phyloP scores from a whole-genome alignment of 345 rosid species.

The Salix suchowensis region DNA sequence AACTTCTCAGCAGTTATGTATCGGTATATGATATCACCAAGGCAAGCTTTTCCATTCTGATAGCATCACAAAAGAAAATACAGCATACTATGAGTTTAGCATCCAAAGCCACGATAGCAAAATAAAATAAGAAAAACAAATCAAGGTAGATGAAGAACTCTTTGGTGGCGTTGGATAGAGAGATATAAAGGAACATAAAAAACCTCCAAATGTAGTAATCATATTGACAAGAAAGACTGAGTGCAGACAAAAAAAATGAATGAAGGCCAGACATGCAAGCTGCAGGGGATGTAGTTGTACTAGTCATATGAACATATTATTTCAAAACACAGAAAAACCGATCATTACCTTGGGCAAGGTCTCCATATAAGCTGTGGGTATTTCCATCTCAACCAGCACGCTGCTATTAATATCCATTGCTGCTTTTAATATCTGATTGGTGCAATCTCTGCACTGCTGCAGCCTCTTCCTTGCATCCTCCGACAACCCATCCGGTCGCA shows the following conservation, averaged over 20 bases:
- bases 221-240: background rate
- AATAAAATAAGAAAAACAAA: background rate
- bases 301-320: background rate
- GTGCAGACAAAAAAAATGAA: background rate
- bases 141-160: background rate
- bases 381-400: slow-evolving; percentile 89
- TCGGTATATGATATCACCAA: slow-evolving; percentile 78
- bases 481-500: slow-evolving; percentile 70
- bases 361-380: slow-evolving; percentile 81
- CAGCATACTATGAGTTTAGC: background rate
- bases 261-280: background rate
- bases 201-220: background rate
- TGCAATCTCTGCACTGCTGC: slow-evolving; percentile 82
- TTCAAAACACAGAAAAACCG: background rate
- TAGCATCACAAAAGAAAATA: background rate
- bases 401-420: slow-evolving; percentile 93
- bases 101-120: background rate
- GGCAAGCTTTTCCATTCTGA: slow-evolving; percentile 75
- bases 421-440: slow-evolving; percentile 91
- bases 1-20: slow-evolving; percentile 72
- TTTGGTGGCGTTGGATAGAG: background rate
- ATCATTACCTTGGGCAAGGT: slow-evolving; percentile 77
- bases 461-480: slow-evolving; percentile 70
- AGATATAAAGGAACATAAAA: background rate
- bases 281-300: background rate